Conservation (phyloP, 108 stramenopile genomes). For the Licmophora abbreviata region DNA sequence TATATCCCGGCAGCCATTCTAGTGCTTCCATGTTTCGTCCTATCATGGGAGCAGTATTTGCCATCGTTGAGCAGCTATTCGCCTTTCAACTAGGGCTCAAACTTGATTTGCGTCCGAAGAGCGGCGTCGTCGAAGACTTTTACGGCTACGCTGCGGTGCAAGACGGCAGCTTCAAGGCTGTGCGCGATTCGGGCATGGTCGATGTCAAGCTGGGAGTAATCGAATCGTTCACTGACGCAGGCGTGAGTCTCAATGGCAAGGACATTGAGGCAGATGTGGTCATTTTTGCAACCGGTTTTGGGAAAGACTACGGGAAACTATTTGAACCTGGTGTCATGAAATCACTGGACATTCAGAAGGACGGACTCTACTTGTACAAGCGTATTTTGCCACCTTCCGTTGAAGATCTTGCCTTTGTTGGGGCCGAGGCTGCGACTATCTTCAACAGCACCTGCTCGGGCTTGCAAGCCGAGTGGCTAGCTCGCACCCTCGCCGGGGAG, state of each 20-base stretch:
- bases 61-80: constrained; percentile 22
- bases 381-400: constrained; percentile 14
- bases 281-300: constrained; percentile 23
- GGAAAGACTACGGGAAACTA: constrained; percentile 22
- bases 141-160: constrained; percentile 18
- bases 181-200: constrained; percentile 11
- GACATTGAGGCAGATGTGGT: constrained; percentile 13
- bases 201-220: constrained; percentile 16
- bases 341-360: constrained; percentile 11
- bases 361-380: constrained; percentile 22
- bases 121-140: constrained; percentile 22
- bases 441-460: constrained; percentile 19
- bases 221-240: constrained; percentile 6
- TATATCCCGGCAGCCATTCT: too few relatives aligned
- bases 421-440: constrained; percentile 12
- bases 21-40: too few relatives aligned
- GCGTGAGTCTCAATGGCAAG: constrained; percentile 1
- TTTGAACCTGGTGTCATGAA: constrained; percentile 9
- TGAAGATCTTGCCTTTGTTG: constrained; percentile 16
- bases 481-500: constrained; percentile 8
- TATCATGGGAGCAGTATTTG: too few relatives aligned
- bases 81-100: constrained; percentile 17
- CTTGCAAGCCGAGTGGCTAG: constrained; percentile 27
- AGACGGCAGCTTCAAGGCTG: constrained; percentile 9
- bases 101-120: constrained; percentile 7